phyloP scores from a whole-genome alignment of 2,329 filamentous ascomycete species.

The Neophaeococcomyces mojaviensis region DNA sequence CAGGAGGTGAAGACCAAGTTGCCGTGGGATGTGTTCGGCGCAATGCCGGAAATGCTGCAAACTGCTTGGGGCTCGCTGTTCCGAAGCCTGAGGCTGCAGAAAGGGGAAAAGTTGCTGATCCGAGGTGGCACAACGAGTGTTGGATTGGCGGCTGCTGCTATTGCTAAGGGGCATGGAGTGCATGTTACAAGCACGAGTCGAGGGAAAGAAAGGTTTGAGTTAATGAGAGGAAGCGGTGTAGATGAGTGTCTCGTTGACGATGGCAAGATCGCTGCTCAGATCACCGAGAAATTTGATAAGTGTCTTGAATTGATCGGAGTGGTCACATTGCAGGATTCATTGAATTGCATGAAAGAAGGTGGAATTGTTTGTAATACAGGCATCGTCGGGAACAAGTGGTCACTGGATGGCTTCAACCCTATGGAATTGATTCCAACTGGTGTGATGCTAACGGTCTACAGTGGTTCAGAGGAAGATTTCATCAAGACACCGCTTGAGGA shows the following conservation, averaged over 20 bases:
- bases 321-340: conserved; percentile 37
- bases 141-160: conserved; percentile 39
- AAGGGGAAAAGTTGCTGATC: conserved; percentile 40
- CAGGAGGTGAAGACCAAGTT: conserved; percentile 29
- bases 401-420: conserved; percentile 32
- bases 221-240: conserved; percentile 35
- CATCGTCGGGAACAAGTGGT: conserved; percentile 39
- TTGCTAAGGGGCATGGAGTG: conserved; percentile 37
- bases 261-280: conserved; percentile 32
- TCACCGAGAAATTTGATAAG: conserved; percentile 32
- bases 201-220: conserved; percentile 23
- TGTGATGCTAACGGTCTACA: conserved; percentile 37
- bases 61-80: conserved; percentile 42
- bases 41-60: conserved; percentile 46
- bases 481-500: conserved; percentile 36
- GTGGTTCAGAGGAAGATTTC: conserved; percentile 33
- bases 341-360: conserved; percentile 31
- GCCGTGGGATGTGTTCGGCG: conserved; percentile 38
- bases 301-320: conserved; percentile 42
- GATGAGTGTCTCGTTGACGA: conserved; percentile 41
- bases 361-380: conserved; percentile 42
- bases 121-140: conserved; percentile 44
- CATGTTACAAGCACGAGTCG: conserved; percentile 37
- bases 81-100: conserved; percentile 31
- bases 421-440: conserved; percentile 37